These are phyloP conservation scores for Gossypium rotundifolium DNA, from an alignment of 345 rosid genomes.

Conservation along the genomic window DNA sequence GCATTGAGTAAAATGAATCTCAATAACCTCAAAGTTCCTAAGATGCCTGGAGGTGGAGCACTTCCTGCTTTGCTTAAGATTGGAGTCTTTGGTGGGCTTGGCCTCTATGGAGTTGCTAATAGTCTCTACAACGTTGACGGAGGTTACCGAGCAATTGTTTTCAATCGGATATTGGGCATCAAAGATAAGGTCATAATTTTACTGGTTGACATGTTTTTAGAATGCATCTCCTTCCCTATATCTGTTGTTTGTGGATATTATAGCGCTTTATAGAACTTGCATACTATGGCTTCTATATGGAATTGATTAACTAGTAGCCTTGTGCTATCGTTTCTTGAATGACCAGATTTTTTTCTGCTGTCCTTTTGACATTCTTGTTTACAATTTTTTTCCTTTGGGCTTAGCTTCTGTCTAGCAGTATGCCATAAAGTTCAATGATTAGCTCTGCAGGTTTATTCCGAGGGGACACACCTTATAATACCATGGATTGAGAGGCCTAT, in stretches of 20 bases:
- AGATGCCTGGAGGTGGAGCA: conserved; percentile 70
- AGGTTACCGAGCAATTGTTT: conserved; percentile 66
- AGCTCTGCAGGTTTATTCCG: conserved; percentile 68
- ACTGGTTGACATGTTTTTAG: neutral
- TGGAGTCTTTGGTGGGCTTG: conserved; percentile 65
- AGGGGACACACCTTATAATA: conserved; percentile 85
- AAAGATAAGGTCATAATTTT: conserved; percentile 46
- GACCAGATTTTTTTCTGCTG: neutral
- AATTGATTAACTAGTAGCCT: neutral
- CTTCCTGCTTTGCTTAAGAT: conserved; percentile 55
- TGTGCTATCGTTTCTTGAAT: neutral
- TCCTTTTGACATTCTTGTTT: neutral
- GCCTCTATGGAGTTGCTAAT: conserved; percentile 55
- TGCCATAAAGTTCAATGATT: neutral
- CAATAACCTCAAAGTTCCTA: conserved; percentile 73
- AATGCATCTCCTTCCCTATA: neutral
- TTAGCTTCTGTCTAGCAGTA: neutral
- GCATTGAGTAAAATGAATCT: conserved; percentile 33
- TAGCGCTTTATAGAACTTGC: neutral
- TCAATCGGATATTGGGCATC: conserved; percentile 50
- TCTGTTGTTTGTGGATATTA: neutral
- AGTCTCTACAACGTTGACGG: conserved; percentile 76
- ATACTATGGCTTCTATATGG: neutral
- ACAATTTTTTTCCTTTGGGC: neutral
- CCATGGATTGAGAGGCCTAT: conserved; percentile 93